Evolutionary conservation across 228 moss, liverwort and hornwort species (phyloP).

Genomic region (Sphagnum magellanicum): DNA sequence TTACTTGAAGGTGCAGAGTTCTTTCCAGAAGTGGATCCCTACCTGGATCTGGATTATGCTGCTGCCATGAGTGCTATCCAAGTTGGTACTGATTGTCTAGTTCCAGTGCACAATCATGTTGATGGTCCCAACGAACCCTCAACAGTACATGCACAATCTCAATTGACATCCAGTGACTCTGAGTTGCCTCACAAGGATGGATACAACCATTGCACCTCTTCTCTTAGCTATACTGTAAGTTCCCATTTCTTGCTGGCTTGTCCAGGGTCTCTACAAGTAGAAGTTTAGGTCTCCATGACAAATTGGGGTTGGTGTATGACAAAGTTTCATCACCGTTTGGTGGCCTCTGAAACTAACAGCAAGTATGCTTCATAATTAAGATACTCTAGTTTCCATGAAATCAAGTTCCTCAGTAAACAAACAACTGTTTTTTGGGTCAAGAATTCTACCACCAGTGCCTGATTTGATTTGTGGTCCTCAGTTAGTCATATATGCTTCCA

Average conservation of each 20-base stretch:
- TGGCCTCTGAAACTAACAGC: no score
- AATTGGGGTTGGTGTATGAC: no score
- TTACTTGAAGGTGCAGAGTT: slow-evolving; percentile 22
- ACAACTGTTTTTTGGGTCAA: no score
- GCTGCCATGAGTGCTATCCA: slow-evolving; percentile 18
- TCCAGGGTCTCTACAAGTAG: no score
- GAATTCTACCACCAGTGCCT: no score
- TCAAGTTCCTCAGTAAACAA: no score
- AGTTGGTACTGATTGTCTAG: slow-evolving; percentile 28
- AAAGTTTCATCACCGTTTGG: no score
- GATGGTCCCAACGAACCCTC: slow-evolving; percentile 10
- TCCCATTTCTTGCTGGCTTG: neutral
- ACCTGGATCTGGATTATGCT: slow-evolving; percentile 48
- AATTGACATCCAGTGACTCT: slow-evolving; percentile 26
- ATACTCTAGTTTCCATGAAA: no score
- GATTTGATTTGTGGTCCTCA: no score
- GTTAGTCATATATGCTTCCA: no score
- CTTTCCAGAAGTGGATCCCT: slow-evolving; percentile 40
- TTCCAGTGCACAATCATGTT: slow-evolving; percentile 33
- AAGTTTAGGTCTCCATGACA: no score
- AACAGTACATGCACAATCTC: slow-evolving; percentile 5
- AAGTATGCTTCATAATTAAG: no score
- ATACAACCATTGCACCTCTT: slow-evolving; percentile 19
- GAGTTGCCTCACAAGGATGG: slow-evolving; percentile 21
- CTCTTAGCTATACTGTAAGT: slow-evolving; percentile 32